Base-by-base conservation (phyloP, 2,329 filamentous ascomycete species). In the Trichoderma sp. region DNA sequence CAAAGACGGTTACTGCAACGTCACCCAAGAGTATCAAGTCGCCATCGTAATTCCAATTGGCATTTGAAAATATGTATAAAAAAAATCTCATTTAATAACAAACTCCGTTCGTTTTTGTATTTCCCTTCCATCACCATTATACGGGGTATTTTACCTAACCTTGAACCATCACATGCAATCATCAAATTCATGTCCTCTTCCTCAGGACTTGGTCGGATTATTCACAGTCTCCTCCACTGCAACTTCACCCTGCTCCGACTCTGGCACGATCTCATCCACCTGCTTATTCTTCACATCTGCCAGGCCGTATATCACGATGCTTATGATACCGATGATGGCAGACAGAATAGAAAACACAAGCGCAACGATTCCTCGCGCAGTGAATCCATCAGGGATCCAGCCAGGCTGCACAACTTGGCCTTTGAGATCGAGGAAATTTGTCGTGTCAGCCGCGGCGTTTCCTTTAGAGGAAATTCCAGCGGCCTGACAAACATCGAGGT, bases 311-410 rank as follows among this genome's bases (percentile, higher is more conserved):
- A 67, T 37, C 5, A 64, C 50, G n/a, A 67, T 64, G 58, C 65
- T 67, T 6, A 64, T 45, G 17, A 67, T 67, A 1, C 65, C 65
- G 9, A 35, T 34, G 10, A 67, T 29, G 9, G 65, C 65, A 15
- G 65, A 61, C 5, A 67, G 35, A 22, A 67, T 37, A 1, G 65
- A 67, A 19, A 67, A 67, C n/a, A 67, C 65, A 13, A 67, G 65
- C 19, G 65, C 65, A 35, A 67, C 65, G 17, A 67, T 67, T 7
- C 65, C 65, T 9, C 65, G 25, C 2, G 65, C 48, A 3, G 65
- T 67, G 65, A 67, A 67, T 25, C 65, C 65, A 15, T 54, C 34
- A 2, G 65, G 65, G 2, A 67, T 64, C 57, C 58, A 59, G 19
- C 65, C 65, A 5, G 65, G 45, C 34, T 67, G 65, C 12, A 42